phyloP scores from a whole-genome alignment of 441 rosid genomes.

The Pelargonium cotyledonis region DNA sequence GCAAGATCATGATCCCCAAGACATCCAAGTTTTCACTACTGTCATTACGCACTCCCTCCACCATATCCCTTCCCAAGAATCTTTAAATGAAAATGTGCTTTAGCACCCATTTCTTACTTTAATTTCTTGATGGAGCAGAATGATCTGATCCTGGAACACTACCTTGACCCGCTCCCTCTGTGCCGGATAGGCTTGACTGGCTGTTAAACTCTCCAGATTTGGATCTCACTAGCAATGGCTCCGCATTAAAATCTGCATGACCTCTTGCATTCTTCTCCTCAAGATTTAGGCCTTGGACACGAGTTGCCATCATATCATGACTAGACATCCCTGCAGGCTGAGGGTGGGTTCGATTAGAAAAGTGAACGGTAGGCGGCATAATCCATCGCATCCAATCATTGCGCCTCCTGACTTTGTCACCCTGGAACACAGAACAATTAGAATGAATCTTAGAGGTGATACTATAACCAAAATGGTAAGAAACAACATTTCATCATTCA shows the following conservation, averaged over 20 bases:
- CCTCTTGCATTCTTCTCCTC: background rate
- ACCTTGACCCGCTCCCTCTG: background rate
- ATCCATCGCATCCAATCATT: conserved; percentile 12
- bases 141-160: conserved; percentile 1
- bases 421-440: conserved; percentile 13
- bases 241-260: background rate
- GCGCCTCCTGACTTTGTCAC: conserved; percentile 23
- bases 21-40: background rate
- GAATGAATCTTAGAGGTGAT: background rate
- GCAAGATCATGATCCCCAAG: background rate
- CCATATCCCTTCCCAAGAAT: background rate
- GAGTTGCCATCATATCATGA: conserved; percentile 4
- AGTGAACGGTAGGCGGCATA: background rate
- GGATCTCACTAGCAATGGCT: background rate
- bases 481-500: background rate
- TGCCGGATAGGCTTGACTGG: background rate
- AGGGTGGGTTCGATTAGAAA: conserved; percentile 1
- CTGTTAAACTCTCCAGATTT: conserved; percentile 1
- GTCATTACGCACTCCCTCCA: background rate
- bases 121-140: background rate
- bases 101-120: background rate
- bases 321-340: background rate
- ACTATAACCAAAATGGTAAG: background rate
- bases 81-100: too few relatives aligned
- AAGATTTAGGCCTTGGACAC: background rate